phyloP scores from a whole-genome alignment of 441 rosid genomes.

The Raphanus hybrid region DNA sequence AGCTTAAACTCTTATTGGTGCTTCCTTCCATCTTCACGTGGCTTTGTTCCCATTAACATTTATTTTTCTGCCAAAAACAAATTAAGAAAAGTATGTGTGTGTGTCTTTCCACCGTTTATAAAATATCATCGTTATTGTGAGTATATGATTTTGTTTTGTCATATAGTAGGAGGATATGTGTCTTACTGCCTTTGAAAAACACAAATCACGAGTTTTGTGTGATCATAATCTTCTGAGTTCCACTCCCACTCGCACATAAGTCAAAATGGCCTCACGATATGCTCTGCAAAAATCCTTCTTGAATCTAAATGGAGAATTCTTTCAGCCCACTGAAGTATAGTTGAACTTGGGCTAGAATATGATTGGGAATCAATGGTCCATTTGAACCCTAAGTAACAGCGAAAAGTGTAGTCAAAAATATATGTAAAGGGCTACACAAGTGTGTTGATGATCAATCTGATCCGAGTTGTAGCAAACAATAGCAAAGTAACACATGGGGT shows the following conservation, averaged over 20 bases:
- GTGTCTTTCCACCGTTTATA: slow-evolving; percentile 1
- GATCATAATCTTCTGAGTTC: not conserved
- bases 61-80: not conserved
- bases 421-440: not conserved
- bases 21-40: slow-evolving; percentile 33
- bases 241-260: not conserved
- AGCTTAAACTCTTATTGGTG: slow-evolving; percentile 38
- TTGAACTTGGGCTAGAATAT: not conserved
- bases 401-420: not conserved
- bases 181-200: slow-evolving; percentile 13
- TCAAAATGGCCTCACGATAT: slow-evolving; percentile 6
- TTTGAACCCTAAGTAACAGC: not conserved
- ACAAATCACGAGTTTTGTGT: slow-evolving; percentile 25
- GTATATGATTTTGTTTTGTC: slow-evolving; percentile 12
- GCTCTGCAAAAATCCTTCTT: slow-evolving; percentile 1
- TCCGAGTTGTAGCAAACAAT: not conserved
- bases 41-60: slow-evolving; percentile 38
- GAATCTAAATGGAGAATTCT: not conserved
- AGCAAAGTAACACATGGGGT: too few relatives aligned
- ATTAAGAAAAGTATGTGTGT: not conserved
- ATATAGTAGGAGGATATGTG: slow-evolving; percentile 3
- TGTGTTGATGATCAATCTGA: not conserved
- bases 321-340: not conserved
- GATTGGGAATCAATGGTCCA: not conserved
- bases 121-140: slow-evolving; percentile 3